Percentiles rank a stretch among this genome's conserved stretches.
Evolutionary conservation across 2,329 filamentous ascomycete species (phyloP).

Genomic region (Biscogniauxia mediterranea): DNA sequence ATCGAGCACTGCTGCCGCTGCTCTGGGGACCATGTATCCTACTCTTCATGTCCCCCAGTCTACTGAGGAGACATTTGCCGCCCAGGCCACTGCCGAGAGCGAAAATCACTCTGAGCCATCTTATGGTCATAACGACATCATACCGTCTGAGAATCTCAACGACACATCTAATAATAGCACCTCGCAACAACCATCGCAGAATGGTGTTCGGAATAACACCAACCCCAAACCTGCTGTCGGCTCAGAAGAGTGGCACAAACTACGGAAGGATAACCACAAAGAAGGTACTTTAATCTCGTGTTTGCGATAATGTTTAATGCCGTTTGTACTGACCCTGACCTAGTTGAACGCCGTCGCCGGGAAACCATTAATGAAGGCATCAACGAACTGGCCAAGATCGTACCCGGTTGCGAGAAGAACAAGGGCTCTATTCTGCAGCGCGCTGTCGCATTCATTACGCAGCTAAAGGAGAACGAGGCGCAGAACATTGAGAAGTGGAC

Average conservation of each 20-base stretch:
- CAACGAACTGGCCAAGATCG: slow-evolving; percentile 95
- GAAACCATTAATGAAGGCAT: slow-evolving; percentile 99
- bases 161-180: slow-evolving; percentile 30
- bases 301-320: background rate
- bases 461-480: slow-evolving; percentile 90
- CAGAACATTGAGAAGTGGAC: slow-evolving; percentile 96
- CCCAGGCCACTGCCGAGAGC: slow-evolving; percentile 43
- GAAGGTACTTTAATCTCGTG: slow-evolving; percentile 63
- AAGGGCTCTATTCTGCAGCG: slow-evolving; percentile 95
- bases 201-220: slow-evolving; percentile 42
- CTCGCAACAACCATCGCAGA: slow-evolving; percentile 33
- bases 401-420: slow-evolving; percentile 97
- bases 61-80: slow-evolving; percentile 59
- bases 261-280: slow-evolving; percentile 97
- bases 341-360: slow-evolving; percentile 91
- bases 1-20: slow-evolving; percentile 59
- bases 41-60: slow-evolving; percentile 56
- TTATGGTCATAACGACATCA: slow-evolving; percentile 34
- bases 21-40: slow-evolving; percentile 57
- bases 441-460: slow-evolving; percentile 89
- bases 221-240: slow-evolving; percentile 82
- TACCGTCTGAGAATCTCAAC: slow-evolving; percentile 36
- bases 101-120: slow-evolving; percentile 38
- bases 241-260: slow-evolving; percentile 96
- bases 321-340: slow-evolving; percentile 17